A percentile compares a stretch with the other conserved stretches of the same genome.
These are phyloP conservation scores for Clonostachys chloroleuca DNA, from an alignment of 2,329 filamentous ascomycete species.

Conservation along the genomic window DNA sequence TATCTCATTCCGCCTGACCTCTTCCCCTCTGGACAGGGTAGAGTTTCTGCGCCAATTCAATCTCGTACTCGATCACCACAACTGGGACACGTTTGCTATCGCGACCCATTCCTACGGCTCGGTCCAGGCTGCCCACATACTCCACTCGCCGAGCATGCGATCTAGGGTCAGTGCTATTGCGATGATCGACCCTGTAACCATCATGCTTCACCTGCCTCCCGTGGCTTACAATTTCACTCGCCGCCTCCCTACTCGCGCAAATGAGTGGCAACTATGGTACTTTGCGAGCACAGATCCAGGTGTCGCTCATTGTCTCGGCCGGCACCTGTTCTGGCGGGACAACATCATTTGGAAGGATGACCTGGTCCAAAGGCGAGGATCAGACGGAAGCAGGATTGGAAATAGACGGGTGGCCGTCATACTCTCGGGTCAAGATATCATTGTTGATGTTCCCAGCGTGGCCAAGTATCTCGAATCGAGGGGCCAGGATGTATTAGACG, in stretches of 20 bases:
- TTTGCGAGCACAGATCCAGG: conserved; percentile 66
- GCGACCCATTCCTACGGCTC: conserved; percentile 62
- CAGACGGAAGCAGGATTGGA: not conserved
- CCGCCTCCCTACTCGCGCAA: conserved; percentile 45
- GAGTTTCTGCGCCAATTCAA: conserved; percentile 53
- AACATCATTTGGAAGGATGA: conserved; percentile 69
- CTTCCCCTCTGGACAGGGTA: conserved; percentile 40
- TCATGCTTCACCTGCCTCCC: conserved; percentile 64
- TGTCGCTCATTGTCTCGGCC: conserved; percentile 57
- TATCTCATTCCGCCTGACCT: conserved; percentile 58
- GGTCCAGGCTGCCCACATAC: conserved; percentile 56
- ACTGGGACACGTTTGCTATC: conserved; percentile 54
- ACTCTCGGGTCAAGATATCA: conserved; percentile 57
- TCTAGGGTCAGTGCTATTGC: conserved; percentile 45
- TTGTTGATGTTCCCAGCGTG: conserved; percentile 57
- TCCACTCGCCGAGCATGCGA: conserved; percentile 41
- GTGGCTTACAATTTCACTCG: conserved; percentile 66
- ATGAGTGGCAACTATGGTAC: conserved; percentile 67
- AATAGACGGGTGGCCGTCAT: conserved; percentile 38
- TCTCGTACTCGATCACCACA: conserved; percentile 51
- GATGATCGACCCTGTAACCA: conserved; percentile 58
- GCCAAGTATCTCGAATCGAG: conserved; percentile 43
- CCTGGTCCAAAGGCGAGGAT: conserved; percentile 19
- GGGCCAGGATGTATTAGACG: no score
- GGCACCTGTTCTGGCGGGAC: conserved; percentile 69